Conservation (phyloP, 2,329 filamentous ascomycete species). For the Colletotrichum sojae region DNA sequence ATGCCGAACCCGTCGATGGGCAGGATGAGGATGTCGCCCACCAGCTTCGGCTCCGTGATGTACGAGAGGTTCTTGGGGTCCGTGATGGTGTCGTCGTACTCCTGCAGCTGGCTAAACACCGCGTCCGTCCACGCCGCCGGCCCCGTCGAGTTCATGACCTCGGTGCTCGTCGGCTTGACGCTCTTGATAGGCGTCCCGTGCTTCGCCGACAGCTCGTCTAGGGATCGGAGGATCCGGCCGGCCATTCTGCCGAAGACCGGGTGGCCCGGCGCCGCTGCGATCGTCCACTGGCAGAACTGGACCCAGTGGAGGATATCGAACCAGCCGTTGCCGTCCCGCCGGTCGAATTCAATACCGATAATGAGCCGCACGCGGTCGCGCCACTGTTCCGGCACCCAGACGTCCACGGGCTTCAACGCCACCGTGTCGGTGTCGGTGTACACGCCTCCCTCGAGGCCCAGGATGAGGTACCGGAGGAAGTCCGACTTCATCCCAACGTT, state of each 20-base stretch:
- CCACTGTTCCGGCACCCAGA: constrained; percentile 49
- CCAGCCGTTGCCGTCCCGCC: constrained; percentile 45
- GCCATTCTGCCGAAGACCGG: constrained; percentile 48
- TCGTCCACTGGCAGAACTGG: constrained; percentile 44
- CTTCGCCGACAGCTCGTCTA: constrained; percentile 40
- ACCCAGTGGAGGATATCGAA: constrained; percentile 43
- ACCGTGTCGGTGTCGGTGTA: constrained; percentile 69
- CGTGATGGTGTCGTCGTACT: constrained; percentile 42
- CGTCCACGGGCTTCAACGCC: constrained; percentile 51
- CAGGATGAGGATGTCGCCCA: constrained; percentile 45
- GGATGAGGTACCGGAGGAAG: constrained; percentile 78
- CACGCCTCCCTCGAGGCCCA: constrained; percentile 83
- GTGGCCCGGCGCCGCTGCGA: constrained; percentile 45
- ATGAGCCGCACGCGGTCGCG: constrained; percentile 40
- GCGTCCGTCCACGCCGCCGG: constrained; percentile 50
- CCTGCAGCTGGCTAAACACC: constrained; percentile 47
- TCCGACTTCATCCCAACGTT: constrained; percentile 68
- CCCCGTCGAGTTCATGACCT: constrained; percentile 51
- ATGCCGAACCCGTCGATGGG: constrained; percentile 49
- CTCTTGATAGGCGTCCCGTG: constrained; percentile 15
- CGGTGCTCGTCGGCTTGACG: constrained; percentile 44
- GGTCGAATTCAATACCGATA: constrained; percentile 49
- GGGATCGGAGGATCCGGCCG: constrained; percentile 42
- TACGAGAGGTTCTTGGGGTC: constrained; percentile 27
- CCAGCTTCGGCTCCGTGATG: constrained; percentile 38